Percentiles rank a stretch among this genome's conserved stretches.
Conservation (phyloP, 1,284 basidiomycete species). For the Sanghuangporus weigelae region DNA sequence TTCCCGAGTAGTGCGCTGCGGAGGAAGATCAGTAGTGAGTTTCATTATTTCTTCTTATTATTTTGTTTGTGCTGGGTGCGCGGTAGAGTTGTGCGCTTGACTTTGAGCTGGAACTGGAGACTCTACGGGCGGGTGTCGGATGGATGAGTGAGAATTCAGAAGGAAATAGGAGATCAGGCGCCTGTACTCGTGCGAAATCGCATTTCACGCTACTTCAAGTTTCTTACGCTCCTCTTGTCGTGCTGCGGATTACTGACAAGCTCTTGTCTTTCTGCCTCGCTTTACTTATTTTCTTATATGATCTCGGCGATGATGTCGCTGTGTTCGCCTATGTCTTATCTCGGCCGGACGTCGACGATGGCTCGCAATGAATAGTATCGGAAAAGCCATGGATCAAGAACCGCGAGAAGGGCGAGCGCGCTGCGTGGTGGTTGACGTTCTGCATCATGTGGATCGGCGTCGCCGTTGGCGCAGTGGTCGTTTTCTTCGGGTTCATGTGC, state of each 20-base stretch:
- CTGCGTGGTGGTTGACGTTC: constrained; percentile 57
- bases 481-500: neutral
- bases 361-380: neutral
- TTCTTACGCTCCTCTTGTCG: neutral
- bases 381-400: constrained; percentile 58
- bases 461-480: constrained; percentile 38
- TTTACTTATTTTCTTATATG: neutral
- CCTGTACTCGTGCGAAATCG: neutral
- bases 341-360: neutral
- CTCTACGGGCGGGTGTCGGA: neutral
- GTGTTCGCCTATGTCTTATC: neutral
- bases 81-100: neutral
- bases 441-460: constrained; percentile 40
- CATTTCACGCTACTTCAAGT: neutral
- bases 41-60: neutral
- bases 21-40: constrained; percentile 14
- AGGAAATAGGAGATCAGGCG: neutral
- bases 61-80: neutral
- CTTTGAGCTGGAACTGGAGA: neutral
- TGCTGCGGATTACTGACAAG: neutral
- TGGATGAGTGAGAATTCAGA: neutral
- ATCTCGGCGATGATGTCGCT: neutral
- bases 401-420: constrained; percentile 43
- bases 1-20: constrained; percentile 15
- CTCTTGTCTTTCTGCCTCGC: neutral